Evolutionary conservation across 129 eudicot species (phyloP).

Genomic region (Artemisia annua): DNA sequence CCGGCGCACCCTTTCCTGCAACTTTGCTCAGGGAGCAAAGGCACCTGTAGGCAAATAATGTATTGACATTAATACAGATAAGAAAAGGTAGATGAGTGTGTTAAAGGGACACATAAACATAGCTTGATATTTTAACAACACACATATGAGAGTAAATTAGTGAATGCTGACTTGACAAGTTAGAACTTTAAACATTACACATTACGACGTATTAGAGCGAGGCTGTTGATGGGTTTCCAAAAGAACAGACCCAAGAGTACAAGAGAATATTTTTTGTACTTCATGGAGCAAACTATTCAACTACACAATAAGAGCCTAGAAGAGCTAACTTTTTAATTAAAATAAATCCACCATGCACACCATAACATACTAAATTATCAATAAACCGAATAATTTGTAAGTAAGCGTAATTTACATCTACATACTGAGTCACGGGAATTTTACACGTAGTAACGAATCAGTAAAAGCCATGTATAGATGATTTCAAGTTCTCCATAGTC

Average conservation of each 20-base stretch:
- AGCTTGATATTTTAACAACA: neutral
- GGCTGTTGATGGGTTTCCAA: too few species aligned
- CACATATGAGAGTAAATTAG: neutral
- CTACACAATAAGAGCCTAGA: too few species aligned
- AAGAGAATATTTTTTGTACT: too few species aligned
- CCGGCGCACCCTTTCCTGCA: constrained; percentile 75
- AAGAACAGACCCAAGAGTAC: too few species aligned
- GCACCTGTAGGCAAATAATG: constrained; percentile 54
- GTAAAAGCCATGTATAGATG: neutral
- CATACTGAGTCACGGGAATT: neutral
- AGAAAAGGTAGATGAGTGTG: neutral
- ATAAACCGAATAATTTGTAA: neutral
- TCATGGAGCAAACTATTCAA: too few species aligned
- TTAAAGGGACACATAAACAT: constrained; percentile 11
- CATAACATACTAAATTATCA: neutral
- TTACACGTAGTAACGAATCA: neutral
- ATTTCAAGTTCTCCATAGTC: neutral
- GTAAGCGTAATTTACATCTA: constrained; percentile 1
- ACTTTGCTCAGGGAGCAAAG: constrained; percentile 81
- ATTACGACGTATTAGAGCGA: too few species aligned
- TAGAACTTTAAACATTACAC: neutral
- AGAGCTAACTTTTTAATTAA: too few species aligned
- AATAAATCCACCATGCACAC: neutral
- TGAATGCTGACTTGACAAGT: neutral
- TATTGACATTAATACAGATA: constrained; percentile 18